Percentiles rank a stretch among this genome's conserved stretches.
Evolutionary conservation across 2,329 filamentous ascomycete species (phyloP).

Genomic region (Neopestalotiopsis sp.): DNA sequence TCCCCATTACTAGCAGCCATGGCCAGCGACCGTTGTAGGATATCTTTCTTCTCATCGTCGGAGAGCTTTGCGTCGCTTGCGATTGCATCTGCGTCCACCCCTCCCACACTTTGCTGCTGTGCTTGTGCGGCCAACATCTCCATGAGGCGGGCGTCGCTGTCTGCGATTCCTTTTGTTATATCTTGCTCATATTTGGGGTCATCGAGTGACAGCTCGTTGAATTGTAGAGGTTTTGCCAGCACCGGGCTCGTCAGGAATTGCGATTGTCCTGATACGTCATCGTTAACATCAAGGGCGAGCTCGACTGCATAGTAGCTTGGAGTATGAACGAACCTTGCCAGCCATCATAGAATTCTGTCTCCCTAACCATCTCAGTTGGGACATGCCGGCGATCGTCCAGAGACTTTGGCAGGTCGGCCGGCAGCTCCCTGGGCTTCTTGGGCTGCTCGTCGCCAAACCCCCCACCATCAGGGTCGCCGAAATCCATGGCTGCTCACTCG

Average conservation of each 20-base stretch:
- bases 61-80: constrained; percentile 76
- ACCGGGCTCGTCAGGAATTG: constrained; percentile 91
- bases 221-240: constrained; percentile 81
- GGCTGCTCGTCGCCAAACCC: constrained; percentile 47
- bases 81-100: constrained; percentile 81
- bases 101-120: constrained; percentile 77
- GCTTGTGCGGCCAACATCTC: constrained; percentile 96
- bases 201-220: constrained; percentile 81
- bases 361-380: constrained; percentile 69
- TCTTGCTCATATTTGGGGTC: constrained; percentile 77
- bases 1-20: constrained; percentile 98
- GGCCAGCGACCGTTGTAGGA: constrained; percentile 85
- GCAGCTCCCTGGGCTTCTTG: constrained; percentile 62
- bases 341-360: constrained; percentile 98
- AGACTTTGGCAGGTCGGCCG: constrained; percentile 86
- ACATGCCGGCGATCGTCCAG: constrained; percentile 84
- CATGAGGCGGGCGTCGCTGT: constrained; percentile 88
- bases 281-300: constrained; percentile 10
- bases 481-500: constrained; percentile 57
- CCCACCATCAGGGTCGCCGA: constrained; percentile 55
- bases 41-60: constrained; percentile 76
- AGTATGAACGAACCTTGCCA: constrained; percentile 77
- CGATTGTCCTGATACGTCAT: constrained; percentile 74
- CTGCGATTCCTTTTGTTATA: constrained; percentile 60
- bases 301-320: constrained; percentile 9